These are phyloP conservation scores for Puccinellia tenuiflora DNA, from an alignment of 176 grass and related monocot genomes.

Conservation along the genomic window DNA sequence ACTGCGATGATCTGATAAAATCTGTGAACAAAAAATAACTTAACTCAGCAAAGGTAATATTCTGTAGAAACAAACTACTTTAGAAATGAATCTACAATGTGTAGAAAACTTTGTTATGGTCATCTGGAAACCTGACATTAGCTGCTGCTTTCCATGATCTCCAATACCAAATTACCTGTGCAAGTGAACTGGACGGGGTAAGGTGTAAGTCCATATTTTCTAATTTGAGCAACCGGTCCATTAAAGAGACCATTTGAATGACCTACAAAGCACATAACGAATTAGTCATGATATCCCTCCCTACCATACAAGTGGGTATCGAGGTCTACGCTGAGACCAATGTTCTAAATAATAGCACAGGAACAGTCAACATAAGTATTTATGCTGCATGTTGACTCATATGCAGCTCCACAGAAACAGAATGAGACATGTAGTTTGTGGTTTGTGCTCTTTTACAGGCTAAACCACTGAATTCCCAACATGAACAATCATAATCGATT, in stretches of 20 bases:
- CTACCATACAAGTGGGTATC: background rate
- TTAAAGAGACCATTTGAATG: constrained; percentile 95
- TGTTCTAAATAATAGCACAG: background rate
- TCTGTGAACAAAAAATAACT: constrained; percentile 48
- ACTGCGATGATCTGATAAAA: constrained; percentile 93
- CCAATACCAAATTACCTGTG: constrained; percentile 65
- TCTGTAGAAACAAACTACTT: constrained; percentile 18
- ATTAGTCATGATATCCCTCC: constrained; percentile 18
- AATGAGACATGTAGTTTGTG: background rate
- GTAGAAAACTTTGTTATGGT: constrained; percentile 6
- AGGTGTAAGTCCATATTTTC: constrained; percentile 98
- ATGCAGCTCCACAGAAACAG: background rate
- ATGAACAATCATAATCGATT: background rate
- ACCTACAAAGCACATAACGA: constrained; percentile 38
- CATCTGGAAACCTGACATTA: constrained; percentile 10
- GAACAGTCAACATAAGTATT: background rate
- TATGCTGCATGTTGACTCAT: background rate
- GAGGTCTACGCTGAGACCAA: background rate
- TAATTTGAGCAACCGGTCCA: constrained; percentile 98
- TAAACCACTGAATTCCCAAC: background rate
- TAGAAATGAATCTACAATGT: constrained; percentile 8
- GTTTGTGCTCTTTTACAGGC: background rate
- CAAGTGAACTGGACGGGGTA: constrained; percentile 90
- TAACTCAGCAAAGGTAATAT: background rate
- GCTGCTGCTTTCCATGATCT: background rate